These are phyloP conservation scores for Trichomonas vaginalis DNA, from an alignment of 208 protist genomes.

Conservation along the genomic window DNA sequence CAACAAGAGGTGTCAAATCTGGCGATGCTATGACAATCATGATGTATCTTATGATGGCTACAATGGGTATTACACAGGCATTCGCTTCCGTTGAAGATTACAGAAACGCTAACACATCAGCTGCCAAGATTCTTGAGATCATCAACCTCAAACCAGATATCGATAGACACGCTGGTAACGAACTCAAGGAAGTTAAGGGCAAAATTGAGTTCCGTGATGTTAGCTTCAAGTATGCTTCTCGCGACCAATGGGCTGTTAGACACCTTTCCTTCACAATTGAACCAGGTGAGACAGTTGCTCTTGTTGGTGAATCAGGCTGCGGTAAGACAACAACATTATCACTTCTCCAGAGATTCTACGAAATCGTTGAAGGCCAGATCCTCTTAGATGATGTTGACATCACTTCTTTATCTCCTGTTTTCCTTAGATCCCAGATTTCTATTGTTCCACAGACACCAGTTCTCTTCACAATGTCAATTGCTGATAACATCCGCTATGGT, in stretches of 20 bases:
- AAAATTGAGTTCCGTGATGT: neutral
- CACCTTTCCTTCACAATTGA: neutral
- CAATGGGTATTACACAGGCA: neutral
- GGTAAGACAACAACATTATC: neutral
- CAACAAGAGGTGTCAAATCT: neutral
- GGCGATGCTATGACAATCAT: neutral
- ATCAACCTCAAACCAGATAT: neutral
- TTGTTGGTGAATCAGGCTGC: neutral
- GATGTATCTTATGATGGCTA: neutral
- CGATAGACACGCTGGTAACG: neutral
- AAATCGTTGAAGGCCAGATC: neutral
- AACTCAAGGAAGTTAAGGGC: neutral
- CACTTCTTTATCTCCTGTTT: neutral
- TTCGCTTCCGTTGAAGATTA: neutral
- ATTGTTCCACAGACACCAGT: neutral
- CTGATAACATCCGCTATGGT: neutral
- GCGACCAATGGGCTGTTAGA: neutral
- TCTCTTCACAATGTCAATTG: neutral
- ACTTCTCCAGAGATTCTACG: slow-evolving; percentile 5
- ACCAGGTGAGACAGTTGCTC: neutral
- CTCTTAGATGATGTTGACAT: neutral
- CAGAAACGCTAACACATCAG: neutral
- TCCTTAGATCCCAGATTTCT: neutral
- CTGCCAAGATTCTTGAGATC: neutral
- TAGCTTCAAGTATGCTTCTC: neutral